Percentiles rank a stretch among this genome's conserved stretches.
These are phyloP conservation scores for Phaffia rhodozyma DNA, from an alignment of 1,284 basidiomycete species.

Conservation along the genomic window DNA sequence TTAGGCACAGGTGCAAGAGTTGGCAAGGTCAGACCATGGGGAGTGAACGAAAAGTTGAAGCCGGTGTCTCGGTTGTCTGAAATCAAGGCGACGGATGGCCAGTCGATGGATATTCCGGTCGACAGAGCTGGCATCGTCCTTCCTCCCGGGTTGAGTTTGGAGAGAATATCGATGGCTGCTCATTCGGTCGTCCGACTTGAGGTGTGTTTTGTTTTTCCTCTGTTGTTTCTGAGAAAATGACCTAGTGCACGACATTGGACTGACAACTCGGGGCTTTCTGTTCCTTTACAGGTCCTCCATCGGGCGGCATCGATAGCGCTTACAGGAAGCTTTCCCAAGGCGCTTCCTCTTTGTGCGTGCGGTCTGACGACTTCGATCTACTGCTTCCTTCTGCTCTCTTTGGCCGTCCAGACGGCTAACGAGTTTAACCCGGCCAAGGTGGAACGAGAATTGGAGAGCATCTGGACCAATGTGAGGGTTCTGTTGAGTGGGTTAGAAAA, in stretches of 20 bases:
- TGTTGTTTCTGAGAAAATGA: not conserved
- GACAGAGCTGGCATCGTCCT: constrained; percentile 14
- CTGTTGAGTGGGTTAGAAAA: constrained; percentile 35
- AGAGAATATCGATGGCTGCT: constrained; percentile 34
- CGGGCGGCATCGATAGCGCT: constrained; percentile 32
- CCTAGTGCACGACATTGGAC: not conserved
- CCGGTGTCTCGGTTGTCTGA: too few species aligned
- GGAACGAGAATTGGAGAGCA: constrained; percentile 28
- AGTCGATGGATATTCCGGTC: too few species aligned
- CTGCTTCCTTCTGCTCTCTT: constrained; percentile 29
- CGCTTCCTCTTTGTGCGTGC: constrained; percentile 36
- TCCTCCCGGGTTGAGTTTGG: constrained; percentile 35
- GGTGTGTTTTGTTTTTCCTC: constrained; percentile 5
- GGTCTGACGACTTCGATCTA: constrained; percentile 31
- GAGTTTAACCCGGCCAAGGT: constrained; percentile 24
- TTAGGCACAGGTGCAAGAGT: too few species aligned
- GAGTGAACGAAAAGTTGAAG: too few species aligned
- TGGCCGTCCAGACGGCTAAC: constrained; percentile 33
- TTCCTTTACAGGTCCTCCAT: constrained; percentile 26
- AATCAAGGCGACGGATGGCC: too few species aligned
- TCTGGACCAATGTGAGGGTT: constrained; percentile 36
- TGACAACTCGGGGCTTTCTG: not conserved
- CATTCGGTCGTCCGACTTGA: constrained; percentile 36
- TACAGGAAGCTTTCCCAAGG: not conserved
- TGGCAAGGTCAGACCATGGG: too few species aligned